Base-by-base conservation (phyloP, 805 yeast species). In the Metschnikowia gruessii region DNA sequence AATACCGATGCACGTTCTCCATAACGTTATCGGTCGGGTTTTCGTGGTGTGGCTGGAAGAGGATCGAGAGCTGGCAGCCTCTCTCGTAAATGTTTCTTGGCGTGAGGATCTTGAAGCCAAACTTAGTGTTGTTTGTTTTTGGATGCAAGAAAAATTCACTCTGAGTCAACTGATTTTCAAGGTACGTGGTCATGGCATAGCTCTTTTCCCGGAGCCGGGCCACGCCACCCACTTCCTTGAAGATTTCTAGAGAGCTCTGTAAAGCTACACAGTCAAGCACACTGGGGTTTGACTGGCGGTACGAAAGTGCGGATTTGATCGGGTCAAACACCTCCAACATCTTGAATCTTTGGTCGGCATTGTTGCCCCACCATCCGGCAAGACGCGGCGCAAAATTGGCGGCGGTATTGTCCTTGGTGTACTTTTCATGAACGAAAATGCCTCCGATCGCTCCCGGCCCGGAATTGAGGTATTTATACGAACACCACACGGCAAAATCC, bases 331-430 rank as follows among this genome's bases (percentile, higher is more conserved):
- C 57, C 58, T 84, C 91, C 46, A 77, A 59, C 98, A 91, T 91
- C 57, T 81, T 74, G 64, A 91, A 91, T 51, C 98, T 68, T 30
- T 80, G 80, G 1, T 58, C 56, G 0, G 83, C 70, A 55, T 85
- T 81, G 60, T 89, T 91, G 1, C 97, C 97, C 97, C 97, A 91
- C 98, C 98, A 91, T 0, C 98, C 98, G 0, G 96, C 95, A 42
- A 88, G 69, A 50, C 97, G 72, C 1, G 96, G 87, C 32, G 73
- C 56, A 55, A 70, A 74, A 17, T 59, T 58, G 10, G 57, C 57
- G 13, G 49, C 50, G 12, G 70, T 52, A 39, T 66, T 62, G 39
- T 59, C 45, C 34, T 58, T 53, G 16, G 75, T 68, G 51, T 63
- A 68, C 50, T 65, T 74, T 52, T 81, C 84, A 61, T 91, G 82